Evolutionary conservation across 2,329 filamentous ascomycete genomes (phyloP).

Genomic region (Hortaea sp.): DNA sequence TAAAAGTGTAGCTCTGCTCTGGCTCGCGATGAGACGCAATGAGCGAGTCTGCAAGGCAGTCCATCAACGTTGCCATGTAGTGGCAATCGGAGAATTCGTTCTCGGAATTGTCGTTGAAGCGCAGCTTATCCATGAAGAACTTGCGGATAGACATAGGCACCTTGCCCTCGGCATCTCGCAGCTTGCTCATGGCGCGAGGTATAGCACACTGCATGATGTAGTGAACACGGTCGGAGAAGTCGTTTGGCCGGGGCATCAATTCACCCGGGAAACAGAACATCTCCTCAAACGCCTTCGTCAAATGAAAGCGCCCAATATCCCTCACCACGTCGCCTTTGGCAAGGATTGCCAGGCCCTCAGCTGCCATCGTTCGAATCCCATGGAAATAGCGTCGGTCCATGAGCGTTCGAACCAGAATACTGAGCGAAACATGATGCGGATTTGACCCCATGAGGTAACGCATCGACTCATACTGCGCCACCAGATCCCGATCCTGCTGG

Average conservation of each 20-base stretch:
- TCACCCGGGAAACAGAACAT: conserved; percentile 77
- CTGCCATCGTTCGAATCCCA: conserved; percentile 80
- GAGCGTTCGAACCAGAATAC: conserved; percentile 77
- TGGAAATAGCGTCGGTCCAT: conserved; percentile 91
- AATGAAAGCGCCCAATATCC: conserved; percentile 72
- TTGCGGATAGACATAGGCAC: conserved; percentile 70
- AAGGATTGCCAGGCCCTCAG: conserved; percentile 66
- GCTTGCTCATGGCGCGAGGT: conserved; percentile 64
- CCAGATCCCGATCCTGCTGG: conserved; percentile 92
- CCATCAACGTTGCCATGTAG: conserved; percentile 75
- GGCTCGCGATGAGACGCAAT: conserved; percentile 26
- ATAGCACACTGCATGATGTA: conserved; percentile 82
- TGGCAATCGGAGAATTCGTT: conserved; percentile 82
- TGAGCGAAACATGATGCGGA: conserved; percentile 73
- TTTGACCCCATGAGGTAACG: conserved; percentile 27
- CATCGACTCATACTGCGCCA: conserved; percentile 58
- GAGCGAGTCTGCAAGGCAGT: conserved; percentile 47
- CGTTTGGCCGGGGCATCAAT: conserved; percentile 70
- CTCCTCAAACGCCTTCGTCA: conserved; percentile 76
- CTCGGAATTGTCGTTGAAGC: conserved; percentile 88
- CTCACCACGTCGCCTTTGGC: conserved; percentile 46
- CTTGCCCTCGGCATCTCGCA: conserved; percentile 64
- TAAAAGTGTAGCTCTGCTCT: conserved; percentile 20
- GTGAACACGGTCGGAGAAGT: conserved; percentile 77
- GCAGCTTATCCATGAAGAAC: conserved; percentile 80